A percentile compares a stretch with the other conserved stretches of the same genome.
Conservation (phyloP, 768 basidiomycete species). For the Cantharellus cinnabarinus region DNA sequence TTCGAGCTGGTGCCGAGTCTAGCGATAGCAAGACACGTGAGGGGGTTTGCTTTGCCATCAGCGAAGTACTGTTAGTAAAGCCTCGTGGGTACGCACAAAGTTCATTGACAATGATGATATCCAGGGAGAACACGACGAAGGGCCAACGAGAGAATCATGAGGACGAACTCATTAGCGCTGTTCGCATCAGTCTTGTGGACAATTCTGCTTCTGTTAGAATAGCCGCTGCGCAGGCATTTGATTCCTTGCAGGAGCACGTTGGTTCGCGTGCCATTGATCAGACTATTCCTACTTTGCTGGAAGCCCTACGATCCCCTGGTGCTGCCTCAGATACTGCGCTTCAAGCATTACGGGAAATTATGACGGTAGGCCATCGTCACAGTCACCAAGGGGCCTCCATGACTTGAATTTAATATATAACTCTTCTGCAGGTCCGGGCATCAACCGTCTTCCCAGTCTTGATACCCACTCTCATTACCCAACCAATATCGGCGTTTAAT, state of each 20-base stretch:
- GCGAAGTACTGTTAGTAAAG: slow-evolving; percentile 59
- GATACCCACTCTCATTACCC: slow-evolving; percentile 77
- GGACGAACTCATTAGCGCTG: slow-evolving; percentile 68
- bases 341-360: slow-evolving; percentile 82
- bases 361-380: slow-evolving; percentile 39
- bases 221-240: slow-evolving; percentile 78
- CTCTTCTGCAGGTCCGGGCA: slow-evolving; percentile 51
- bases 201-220: slow-evolving; percentile 66
- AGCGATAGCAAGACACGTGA: slow-evolving; percentile 44
- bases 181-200: slow-evolving; percentile 73
- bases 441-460: slow-evolving; percentile 92
- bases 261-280: slow-evolving; percentile 86
- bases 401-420: slow-evolving; percentile 3
- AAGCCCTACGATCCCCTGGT: slow-evolving; percentile 83
- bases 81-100: not conserved
- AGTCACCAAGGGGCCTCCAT: not conserved
- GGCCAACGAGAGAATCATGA: slow-evolving; percentile 73
- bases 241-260: slow-evolving; percentile 78
- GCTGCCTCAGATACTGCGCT: slow-evolving; percentile 89
- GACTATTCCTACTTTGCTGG: slow-evolving; percentile 85
- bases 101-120: slow-evolving; percentile 3
- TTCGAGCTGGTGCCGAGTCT: slow-evolving; percentile 41
- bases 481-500: slow-evolving; percentile 90
- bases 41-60: slow-evolving; percentile 73
- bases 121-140: slow-evolving; percentile 66